Percentiles rank a stretch among this genome's conserved stretches.
Evolutionary conservation across 23 red algal species (phyloP).

Genomic region (Cyanidioschyzon merolae): DNA sequence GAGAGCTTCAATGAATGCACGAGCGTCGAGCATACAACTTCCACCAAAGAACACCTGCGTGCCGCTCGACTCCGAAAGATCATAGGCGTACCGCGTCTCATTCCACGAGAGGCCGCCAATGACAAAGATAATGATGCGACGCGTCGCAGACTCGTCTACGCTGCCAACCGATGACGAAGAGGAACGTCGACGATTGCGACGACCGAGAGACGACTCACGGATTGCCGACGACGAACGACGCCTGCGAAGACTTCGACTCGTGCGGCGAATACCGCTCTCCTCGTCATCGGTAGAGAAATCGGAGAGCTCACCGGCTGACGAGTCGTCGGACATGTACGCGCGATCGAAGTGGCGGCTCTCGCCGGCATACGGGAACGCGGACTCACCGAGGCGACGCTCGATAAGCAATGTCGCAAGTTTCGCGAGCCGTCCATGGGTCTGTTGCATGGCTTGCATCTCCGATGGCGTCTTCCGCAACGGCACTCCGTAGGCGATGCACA

Average conservation of each 20-base stretch:
- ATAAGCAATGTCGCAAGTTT: neutral
- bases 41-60: constrained; percentile 26
- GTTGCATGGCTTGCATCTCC: neutral
- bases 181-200: neutral
- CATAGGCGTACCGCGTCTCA: constrained; percentile 18
- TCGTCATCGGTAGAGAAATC: constrained; percentile 15
- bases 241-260: constrained; percentile 12
- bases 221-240: constrained; percentile 23
- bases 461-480: neutral
- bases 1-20: constrained; percentile 14
- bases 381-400: constrained; percentile 11
- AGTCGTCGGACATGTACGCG: neutral
- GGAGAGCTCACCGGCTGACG: neutral
- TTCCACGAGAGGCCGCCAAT: constrained; percentile 15
- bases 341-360: neutral
- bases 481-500: neutral
- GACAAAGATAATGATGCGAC: constrained; percentile 18
- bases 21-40: neutral
- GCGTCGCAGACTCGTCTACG: neutral
- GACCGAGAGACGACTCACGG: neutral
- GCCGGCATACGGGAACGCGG: neutral
- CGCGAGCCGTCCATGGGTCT: neutral
- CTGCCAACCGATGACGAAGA: neutral
- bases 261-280: constrained; percentile 2
- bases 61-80: constrained; percentile 14